Conservation (phyloP, 768 basidiomycete genomes). For the Mycena kentingensis region DNA sequence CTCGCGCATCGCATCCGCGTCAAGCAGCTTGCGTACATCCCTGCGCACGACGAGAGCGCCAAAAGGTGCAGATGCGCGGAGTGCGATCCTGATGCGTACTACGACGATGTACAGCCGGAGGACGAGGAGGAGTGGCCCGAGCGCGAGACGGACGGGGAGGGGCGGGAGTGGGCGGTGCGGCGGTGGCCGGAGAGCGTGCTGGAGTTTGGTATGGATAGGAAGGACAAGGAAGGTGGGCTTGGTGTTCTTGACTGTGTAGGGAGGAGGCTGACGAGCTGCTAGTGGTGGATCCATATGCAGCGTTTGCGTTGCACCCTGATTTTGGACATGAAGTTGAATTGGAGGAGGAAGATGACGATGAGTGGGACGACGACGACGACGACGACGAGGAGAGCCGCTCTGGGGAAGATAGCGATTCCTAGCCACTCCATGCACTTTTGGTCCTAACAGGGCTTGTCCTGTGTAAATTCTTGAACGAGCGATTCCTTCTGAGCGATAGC, state of each 20-base stretch:
- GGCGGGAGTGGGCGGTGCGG: neutral
- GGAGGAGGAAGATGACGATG: no score
- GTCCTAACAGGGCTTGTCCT: no score
- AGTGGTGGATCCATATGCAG: no score
- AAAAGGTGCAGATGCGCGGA: neutral
- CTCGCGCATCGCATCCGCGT: neutral
- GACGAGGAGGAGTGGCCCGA: neutral
- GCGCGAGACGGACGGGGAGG: neutral
- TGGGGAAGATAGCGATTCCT: no score
- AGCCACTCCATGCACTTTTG: no score
- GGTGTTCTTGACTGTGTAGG: neutral
- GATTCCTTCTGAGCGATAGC: no score
- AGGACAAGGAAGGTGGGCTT: neutral
- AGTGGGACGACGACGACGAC: no score
- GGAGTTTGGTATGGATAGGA: neutral
- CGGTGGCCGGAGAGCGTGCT: neutral
- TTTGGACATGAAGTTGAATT: no score
- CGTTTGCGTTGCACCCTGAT: no score
- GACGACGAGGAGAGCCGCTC: no score
- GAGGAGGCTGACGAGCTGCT: no score
- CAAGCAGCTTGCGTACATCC: neutral
- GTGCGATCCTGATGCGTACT: neutral
- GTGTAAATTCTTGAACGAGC: no score
- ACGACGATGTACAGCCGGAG: neutral
- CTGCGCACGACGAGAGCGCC: neutral